phyloP scores from a whole-genome alignment of 164 flowering plant genomes.

The Umbilicus rupestris region DNA sequence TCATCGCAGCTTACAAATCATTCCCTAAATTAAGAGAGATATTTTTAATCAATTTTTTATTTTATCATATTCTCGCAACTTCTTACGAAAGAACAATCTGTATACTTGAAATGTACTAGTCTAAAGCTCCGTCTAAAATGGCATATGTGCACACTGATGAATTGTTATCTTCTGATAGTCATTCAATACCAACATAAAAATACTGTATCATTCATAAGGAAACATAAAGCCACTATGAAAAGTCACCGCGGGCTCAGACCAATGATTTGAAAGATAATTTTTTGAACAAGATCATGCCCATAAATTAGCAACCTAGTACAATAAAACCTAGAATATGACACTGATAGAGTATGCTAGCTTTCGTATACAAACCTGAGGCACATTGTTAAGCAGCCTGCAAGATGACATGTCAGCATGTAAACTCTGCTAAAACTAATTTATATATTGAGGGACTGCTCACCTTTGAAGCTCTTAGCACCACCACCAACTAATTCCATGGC shows the following conservation, averaged over 20 bases:
- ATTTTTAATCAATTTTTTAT: no score
- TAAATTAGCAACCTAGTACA: background rate
- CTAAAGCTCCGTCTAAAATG: no score
- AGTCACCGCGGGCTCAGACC: background rate
- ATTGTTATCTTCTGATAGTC: no score
- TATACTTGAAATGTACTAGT: no score
- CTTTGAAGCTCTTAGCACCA: conserved; percentile 78
- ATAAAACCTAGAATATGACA: background rate
- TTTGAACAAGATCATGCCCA: background rate
- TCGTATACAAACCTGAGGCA: background rate
- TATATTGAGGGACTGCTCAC: conserved; percentile 23
- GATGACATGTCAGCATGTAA: background rate
- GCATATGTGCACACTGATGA: no score
- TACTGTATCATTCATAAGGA: no score
- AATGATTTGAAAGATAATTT: background rate
- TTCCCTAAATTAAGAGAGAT: no score
- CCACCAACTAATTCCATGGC: conserved; percentile 88
- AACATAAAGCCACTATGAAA: background rate
- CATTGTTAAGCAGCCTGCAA: background rate
- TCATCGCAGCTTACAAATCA: background rate
- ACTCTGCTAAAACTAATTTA: background rate
- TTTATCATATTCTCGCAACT: no score
- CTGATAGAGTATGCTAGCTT: background rate
- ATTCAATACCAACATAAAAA: no score
- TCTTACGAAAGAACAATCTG: no score